Conservation (phyloP, 1,284 basidiomycete genomes). For the Malassezia caprae region DNA sequence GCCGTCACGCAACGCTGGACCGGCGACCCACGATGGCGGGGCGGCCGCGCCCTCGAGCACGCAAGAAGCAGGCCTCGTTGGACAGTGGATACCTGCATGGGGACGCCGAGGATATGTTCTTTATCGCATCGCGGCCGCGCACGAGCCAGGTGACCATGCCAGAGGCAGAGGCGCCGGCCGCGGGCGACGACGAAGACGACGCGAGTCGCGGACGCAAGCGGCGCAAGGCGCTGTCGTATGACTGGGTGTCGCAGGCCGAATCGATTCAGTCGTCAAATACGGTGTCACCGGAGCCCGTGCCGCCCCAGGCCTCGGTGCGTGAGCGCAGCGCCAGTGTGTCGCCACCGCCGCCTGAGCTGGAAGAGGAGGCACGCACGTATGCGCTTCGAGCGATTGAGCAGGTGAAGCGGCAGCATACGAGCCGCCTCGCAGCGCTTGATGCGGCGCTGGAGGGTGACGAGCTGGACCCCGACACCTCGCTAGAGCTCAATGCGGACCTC, state of each 20-base stretch:
- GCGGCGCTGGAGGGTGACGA: not conserved
- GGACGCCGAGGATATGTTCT: constrained; percentile 1
- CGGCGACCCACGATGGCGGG: constrained; percentile 2
- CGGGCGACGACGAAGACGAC: not conserved
- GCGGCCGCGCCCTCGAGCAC: constrained; percentile 13
- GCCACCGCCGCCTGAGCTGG: constrained; percentile 16
- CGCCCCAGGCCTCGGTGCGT: not conserved
- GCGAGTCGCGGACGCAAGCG: not conserved
- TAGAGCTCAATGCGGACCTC: constrained; percentile 30
- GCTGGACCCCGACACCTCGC: not conserved
- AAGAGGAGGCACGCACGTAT: constrained; percentile 7
- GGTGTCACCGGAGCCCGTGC: not conserved
- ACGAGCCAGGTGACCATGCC: not conserved
- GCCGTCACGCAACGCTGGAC: not conserved
- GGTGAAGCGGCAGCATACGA: not conserved
- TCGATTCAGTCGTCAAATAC: not conserved
- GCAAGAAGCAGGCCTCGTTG: not conserved
- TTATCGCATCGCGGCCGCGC: constrained; percentile 1
- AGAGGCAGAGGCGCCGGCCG: not conserved
- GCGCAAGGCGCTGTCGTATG: constrained; percentile 2
- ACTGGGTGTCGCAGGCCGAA: constrained; percentile 2
- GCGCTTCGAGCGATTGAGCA: not conserved
- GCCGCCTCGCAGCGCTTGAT: not conserved
- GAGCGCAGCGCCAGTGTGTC: constrained; percentile 13
- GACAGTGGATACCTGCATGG: not conserved